These are phyloP conservation scores for Chloropicon primus DNA, from an alignment of 139 green algal species.

Conservation along the genomic window DNA sequence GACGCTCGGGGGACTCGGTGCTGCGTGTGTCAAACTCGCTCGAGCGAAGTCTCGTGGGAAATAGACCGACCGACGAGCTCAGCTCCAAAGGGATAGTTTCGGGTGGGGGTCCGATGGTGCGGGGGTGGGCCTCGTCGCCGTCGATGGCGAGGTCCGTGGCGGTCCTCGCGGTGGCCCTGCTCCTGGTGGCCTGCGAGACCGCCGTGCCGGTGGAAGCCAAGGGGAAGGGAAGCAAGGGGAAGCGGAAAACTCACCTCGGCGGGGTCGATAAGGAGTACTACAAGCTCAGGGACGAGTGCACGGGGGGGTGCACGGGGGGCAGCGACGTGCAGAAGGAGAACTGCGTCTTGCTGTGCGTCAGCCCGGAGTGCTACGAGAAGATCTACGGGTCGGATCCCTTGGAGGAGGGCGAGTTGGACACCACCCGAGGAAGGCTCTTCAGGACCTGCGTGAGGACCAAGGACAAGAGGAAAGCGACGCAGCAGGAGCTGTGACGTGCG, in stretches of 20 bases:
- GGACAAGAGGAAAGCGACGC: not conserved
- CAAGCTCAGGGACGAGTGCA: not conserved
- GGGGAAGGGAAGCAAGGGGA: not conserved
- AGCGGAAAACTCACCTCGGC: not conserved
- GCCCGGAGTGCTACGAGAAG: constrained; percentile 10
- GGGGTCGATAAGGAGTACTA: not conserved
- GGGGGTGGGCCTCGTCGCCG: no score
- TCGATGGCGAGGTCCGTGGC: no score
- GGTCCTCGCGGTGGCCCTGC: no score
- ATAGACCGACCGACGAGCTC: no score
- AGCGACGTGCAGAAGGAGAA: constrained; percentile 8
- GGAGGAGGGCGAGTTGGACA: constrained; percentile 17
- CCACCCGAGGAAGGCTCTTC: constrained; percentile 7
- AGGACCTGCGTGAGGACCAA: constrained; percentile 6
- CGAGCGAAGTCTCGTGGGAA: no score
- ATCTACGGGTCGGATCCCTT: constrained; percentile 13
- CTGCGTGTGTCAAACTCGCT: no score
- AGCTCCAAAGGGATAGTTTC: no score
- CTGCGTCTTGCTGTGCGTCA: constrained; percentile 11
- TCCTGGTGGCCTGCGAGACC: no score
- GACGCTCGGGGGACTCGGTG: no score
- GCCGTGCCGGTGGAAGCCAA: not conserved
- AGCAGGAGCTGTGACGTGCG: not conserved
- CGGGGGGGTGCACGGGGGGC: not conserved
- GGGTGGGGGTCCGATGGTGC: no score